Base-by-base conservation (phyloP, 1,139 yeast species). In the Yamadazyma sp. region DNA sequence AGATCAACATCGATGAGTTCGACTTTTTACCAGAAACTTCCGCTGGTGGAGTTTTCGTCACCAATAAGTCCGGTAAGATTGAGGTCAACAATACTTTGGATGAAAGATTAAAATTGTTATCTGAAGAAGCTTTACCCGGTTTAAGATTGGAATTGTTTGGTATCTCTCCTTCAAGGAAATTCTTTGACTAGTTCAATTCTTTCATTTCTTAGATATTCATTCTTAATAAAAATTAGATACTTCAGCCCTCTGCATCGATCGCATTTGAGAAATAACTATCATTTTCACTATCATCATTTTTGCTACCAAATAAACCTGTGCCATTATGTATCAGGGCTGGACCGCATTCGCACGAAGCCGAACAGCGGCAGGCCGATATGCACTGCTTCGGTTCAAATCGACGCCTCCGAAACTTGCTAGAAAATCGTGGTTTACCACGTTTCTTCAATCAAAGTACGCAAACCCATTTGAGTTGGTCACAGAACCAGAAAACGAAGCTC, bases 81-180 rank as follows among this genome's bases (percentile, higher is more conserved):
- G 90, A 84, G 53, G 88, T 92, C 42, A 75, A 87, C 67, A 92
- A 92, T 70, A 90, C 98, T 29, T 77, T 94, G 57, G 96, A 88
- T 56, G 97, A 90, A 71, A 86, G 99, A 67, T 78, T 92, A 59
- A 78, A 81, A 56, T 70, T 94, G 47, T 75, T 92, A 56, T 77
- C 86, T 34, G 86, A 86, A 61, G 87, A 82, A 56, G 86, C 96
- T 7, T 78, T 94, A 52, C 99, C 99, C 37, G 95, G 90, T 39
- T 83, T 94, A 51, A 83, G 97, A 69, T 72, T 85, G 48, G 95
- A 89, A 55, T 70, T 92, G 58, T 92, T 89, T 62, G 98, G 98
- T 39, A 82, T 87, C 42, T 85, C 97, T 21, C 67, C 77, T 42
- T 65, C 92, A 39, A 86, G 97, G 76, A 87, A 87, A 72, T 90